A percentile compares a stretch with the other conserved stretches of the same genome.
Conservation (phyloP, 768 basidiomycete species). For the Lactarius psammicola region DNA sequence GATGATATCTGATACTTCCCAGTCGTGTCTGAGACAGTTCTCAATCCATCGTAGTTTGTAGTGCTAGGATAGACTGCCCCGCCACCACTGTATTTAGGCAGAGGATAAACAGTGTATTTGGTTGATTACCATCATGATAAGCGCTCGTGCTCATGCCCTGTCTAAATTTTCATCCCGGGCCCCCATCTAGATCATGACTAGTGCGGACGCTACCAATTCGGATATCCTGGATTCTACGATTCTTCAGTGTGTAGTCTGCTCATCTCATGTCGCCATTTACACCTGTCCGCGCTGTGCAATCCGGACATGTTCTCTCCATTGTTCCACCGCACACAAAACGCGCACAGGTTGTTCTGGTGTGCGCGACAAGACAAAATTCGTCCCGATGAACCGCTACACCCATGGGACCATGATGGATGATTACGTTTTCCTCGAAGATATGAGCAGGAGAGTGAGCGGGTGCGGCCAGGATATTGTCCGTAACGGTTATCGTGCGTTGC, state of each 20-base stretch:
- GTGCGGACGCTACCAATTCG: background rate
- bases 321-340: slow-evolving; percentile 68
- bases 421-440: slow-evolving; percentile 81
- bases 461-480: slow-evolving; percentile 71
- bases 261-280: slow-evolving; percentile 49
- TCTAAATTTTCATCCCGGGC: too few relatives aligned
- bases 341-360: slow-evolving; percentile 62
- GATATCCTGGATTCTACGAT: slow-evolving; percentile 25
- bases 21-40: background rate
- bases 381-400: slow-evolving; percentile 79
- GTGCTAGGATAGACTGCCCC: background rate
- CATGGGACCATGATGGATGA: slow-evolving; percentile 90
- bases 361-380: slow-evolving; percentile 69
- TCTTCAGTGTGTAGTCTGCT: slow-evolving; percentile 21
- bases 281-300: slow-evolving; percentile 74
- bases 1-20: slow-evolving; percentile 65
- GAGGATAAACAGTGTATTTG: background rate
- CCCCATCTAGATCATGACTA: slow-evolving; percentile 2
- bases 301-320: slow-evolving; percentile 71
- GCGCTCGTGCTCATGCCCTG: background rate
- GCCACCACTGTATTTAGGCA: background rate
- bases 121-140: background rate
- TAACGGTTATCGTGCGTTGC: slow-evolving; percentile 50
- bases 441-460: slow-evolving; percentile 68
- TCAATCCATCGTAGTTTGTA: slow-evolving; percentile 1